phyloP scores from a whole-genome alignment of 441 rosid genomes.

The Croton laevigatus region DNA sequence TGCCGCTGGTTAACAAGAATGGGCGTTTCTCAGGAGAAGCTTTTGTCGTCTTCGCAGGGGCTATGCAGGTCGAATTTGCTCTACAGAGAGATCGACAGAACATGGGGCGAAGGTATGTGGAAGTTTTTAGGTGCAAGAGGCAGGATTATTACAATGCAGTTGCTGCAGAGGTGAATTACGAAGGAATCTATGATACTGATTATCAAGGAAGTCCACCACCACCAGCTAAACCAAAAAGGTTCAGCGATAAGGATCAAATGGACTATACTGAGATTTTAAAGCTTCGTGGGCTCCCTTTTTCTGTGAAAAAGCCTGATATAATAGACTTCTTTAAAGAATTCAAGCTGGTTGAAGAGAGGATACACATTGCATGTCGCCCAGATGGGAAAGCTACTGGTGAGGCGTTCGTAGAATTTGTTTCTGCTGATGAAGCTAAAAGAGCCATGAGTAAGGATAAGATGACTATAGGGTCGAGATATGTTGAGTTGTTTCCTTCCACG shows the following conservation, averaged over 20 bases:
- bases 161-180: slow-evolving; percentile 75
- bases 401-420: slow-evolving; percentile 77
- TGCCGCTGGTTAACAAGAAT: slow-evolving; percentile 67
- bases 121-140: slow-evolving; percentile 80
- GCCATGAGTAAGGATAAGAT: slow-evolving; percentile 89
- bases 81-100: slow-evolving; percentile 77
- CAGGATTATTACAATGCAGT: slow-evolving; percentile 82
- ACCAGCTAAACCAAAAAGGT: slow-evolving; percentile 64
- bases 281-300: slow-evolving; percentile 88
- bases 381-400: slow-evolving; percentile 96
- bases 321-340: slow-evolving; percentile 63
- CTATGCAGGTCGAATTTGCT: slow-evolving; percentile 83
- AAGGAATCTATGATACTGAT: slow-evolving; percentile 67
- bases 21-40: slow-evolving; percentile 90
- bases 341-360: slow-evolving; percentile 54
- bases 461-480: slow-evolving; percentile 80
- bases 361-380: slow-evolving; percentile 79
- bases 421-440: slow-evolving; percentile 68
- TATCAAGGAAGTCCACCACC: slow-evolving; percentile 67
- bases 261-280: slow-evolving; percentile 73
- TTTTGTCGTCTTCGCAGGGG: slow-evolving; percentile 65
- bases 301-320: slow-evolving; percentile 61
- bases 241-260: slow-evolving; percentile 61
- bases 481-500: slow-evolving; percentile 78
- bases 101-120: slow-evolving; percentile 86